Evolutionary conservation across 805 yeast species (phyloP), one percentile per base, ranked within the genome.

Genomic region (Candida insectorum): DNA sequence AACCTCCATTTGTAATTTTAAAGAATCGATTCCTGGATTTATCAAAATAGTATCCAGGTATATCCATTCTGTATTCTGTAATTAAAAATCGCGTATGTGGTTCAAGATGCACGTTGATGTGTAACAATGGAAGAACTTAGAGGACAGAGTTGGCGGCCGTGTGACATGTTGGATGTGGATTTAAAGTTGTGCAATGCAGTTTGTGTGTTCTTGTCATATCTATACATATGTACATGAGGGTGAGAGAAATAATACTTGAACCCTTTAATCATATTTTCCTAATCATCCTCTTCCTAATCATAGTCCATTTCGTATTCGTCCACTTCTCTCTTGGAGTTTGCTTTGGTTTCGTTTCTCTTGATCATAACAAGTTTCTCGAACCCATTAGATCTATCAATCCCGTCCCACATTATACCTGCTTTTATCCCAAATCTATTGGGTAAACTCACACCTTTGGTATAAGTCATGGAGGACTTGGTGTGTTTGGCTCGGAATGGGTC

Each of bases 381-480:
- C 3, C 96, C 96, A 51, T 82, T 89, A 0, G 94, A 79, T 39
- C 97, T 62, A 57, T 86, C 89, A 2, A 89, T 79, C 0, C 97
- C 97, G 56, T 60, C 65, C 97, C 97, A 89, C 37, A 85, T 65
- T 44, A 67, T 65, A 0, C 97, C 96, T 0, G 96, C 95, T 4
- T 62, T 58, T 10, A 89, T 79, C 2, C 72, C 72, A 56, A 85
- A 89, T 37, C 97, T 62, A 51, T 89, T 89, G 14, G 74, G 75
- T 0, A 85, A 77, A 34, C 58, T 75, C 0, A 67, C 43, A 0
- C 81, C 80, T 18, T 59, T 48, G 13, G 8, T 36, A 16, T 36
- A 36, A 6, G 24, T 5, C 4, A 36, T 14, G 26, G 26, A 26
- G 4, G 30, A 31, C 6, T 14, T 6, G n/a, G 23, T 16, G 9